Conservation (phyloP, 306 rosid genomes). For the Vigna mungo region DNA sequence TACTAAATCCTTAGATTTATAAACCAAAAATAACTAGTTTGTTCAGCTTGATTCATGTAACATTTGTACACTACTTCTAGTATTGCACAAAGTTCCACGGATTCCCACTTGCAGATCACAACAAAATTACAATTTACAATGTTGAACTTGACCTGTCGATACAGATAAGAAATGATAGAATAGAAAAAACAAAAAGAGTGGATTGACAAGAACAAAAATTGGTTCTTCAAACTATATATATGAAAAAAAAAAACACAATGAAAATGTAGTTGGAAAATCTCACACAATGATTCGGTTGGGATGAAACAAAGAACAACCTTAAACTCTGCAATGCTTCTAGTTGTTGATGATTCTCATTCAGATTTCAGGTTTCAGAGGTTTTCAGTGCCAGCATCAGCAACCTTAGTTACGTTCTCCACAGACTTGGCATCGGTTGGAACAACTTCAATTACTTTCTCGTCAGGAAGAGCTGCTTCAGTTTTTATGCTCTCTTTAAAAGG, state of each 20-base stretch:
- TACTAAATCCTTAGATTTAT: not conserved
- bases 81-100: not conserved
- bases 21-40: not conserved
- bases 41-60: slow-evolving; percentile 1
- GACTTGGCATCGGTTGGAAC: not conserved
- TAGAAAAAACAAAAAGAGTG: not conserved
- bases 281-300: slow-evolving; percentile 35
- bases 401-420: slow-evolving; percentile 39
- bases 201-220: slow-evolving; percentile 22
- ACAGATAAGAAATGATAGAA: slow-evolving; percentile 11
- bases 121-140: slow-evolving; percentile 40
- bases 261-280: slow-evolving; percentile 25
- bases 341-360: not conserved
- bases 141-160: slow-evolving; percentile 33
- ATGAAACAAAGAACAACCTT: slow-evolving; percentile 19
- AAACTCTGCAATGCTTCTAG: not conserved
- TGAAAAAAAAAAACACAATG: not conserved
- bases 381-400: slow-evolving; percentile 23
- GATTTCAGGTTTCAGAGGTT: slow-evolving; percentile 14
- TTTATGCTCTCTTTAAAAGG: not conserved
- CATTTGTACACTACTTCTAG: not conserved
- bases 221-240: slow-evolving; percentile 30
- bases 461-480: slow-evolving; percentile 6
- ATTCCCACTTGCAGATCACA: slow-evolving; percentile 37
- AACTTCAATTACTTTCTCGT: slow-evolving; percentile 44